Conservation (phyloP, 2,329 filamentous ascomycete genomes). For the Cladosporium sp. region DNA sequence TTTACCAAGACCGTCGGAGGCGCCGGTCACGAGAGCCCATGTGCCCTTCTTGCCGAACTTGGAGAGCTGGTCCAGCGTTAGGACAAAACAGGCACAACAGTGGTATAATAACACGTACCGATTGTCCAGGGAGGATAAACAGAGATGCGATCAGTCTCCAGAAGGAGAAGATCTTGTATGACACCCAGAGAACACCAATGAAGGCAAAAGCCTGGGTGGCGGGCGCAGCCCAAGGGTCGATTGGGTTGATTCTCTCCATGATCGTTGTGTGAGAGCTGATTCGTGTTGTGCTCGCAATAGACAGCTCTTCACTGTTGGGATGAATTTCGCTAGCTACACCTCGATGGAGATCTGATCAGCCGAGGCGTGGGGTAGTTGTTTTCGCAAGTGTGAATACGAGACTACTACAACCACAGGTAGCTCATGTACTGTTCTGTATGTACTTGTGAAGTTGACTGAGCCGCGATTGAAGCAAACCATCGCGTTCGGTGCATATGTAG, state of each 20-base stretch:
- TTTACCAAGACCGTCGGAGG: conserved; percentile 94
- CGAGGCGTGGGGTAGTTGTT: not conserved
- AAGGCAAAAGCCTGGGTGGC: conserved; percentile 32
- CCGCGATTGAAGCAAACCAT: no score
- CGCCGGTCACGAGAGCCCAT: conserved; percentile 92
- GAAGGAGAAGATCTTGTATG: conserved; percentile 42
- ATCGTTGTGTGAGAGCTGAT: conserved; percentile 1
- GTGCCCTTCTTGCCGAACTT: conserved; percentile 88
- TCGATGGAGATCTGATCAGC: no score
- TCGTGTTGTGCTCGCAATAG: not conserved
- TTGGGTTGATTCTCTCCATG: conserved; percentile 15
- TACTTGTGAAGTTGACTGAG: no score
- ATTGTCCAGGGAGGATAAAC: conserved; percentile 46
- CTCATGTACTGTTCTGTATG: not conserved
- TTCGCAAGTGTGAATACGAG: not conserved
- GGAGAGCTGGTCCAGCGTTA: conserved; percentile 58
- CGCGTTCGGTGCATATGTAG: no score
- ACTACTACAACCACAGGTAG: not conserved
- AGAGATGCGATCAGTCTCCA: conserved; percentile 45
- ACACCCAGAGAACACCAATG: conserved; percentile 36
- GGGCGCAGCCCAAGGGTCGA: conserved; percentile 29
- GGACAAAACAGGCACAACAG: not conserved
- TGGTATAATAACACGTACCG: conserved; percentile 32
- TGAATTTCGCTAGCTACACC: not conserved
- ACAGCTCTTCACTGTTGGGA: not conserved